Percentiles rank a stretch among this genome's conserved stretches.
Evolutionary conservation across 345 rosid species (phyloP).

Genomic region (Sisymbrium irio): DNA sequence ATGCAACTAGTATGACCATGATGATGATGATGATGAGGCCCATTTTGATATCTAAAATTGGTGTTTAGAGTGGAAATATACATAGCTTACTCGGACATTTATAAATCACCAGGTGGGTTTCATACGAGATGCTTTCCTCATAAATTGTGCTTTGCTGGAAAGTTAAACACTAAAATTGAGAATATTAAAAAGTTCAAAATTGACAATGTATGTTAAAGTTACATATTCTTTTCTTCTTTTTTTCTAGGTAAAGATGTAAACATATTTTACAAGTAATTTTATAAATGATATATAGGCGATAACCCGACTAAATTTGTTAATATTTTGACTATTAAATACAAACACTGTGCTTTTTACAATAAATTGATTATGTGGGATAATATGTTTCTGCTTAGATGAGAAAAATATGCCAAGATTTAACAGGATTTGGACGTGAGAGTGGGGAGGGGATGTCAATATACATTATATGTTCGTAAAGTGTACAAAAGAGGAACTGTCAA

Average conservation of each 20-base stretch:
- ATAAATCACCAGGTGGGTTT: slow-evolving; percentile 7
- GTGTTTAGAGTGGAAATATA: slow-evolving; percentile 15
- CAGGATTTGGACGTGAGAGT: not conserved
- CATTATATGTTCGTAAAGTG: not conserved
- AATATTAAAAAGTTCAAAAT: slow-evolving; percentile 14
- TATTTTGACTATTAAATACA: not conserved
- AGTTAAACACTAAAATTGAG: not conserved
- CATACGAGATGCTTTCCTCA: slow-evolving; percentile 30
- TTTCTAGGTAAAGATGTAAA: not conserved
- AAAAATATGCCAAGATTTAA: not conserved
- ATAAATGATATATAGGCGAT: not conserved
- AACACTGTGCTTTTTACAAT: not conserved
- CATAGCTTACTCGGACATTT: slow-evolving; percentile 9
- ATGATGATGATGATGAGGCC: not conserved
- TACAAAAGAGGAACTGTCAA: not conserved
- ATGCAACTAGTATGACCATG: slow-evolving; percentile 17
- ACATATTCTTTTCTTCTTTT: too few species aligned
- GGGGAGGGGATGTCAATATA: too few species aligned
- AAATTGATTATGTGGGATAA: not conserved
- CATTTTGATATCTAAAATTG: slow-evolving; percentile 6
- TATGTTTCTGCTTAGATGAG: not conserved
- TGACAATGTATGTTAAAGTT: not conserved
- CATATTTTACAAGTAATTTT: not conserved
- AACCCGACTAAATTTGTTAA: not conserved
- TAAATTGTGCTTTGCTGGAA: slow-evolving; percentile 27